Conservation (phyloP, 371 early-diverging fungal species). For the Parasitella parasitica region DNA sequence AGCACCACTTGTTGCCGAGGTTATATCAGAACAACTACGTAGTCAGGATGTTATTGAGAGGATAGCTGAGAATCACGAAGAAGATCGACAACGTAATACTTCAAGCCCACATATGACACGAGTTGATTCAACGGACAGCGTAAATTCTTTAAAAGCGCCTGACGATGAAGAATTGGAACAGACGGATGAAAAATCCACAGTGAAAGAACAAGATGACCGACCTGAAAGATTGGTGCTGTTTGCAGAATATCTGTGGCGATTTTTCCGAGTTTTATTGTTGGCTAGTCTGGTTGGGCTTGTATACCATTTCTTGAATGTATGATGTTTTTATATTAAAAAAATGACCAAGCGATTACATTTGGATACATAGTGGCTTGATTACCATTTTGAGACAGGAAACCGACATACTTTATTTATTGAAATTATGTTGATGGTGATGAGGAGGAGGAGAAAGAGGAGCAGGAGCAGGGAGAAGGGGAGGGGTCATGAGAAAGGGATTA, state of each 20-base stretch:
- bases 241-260: slow-evolving; percentile 44
- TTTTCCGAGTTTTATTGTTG: slow-evolving; percentile 39
- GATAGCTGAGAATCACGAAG: slow-evolving; percentile 38
- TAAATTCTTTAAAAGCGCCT: slow-evolving; percentile 8
- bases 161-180: slow-evolving; percentile 1
- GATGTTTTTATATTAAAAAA: slow-evolving; percentile 4
- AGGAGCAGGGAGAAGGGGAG: background rate
- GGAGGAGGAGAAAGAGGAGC: background rate
- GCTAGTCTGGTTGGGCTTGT: slow-evolving; percentile 42
- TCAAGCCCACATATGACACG: slow-evolving; percentile 1
- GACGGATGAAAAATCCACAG: background rate
- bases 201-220: background rate
- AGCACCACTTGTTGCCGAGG: slow-evolving; percentile 43
- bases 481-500: background rate
- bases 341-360: background rate
- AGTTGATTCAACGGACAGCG: slow-evolving; percentile 5
- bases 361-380: slow-evolving; percentile 12
- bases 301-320: slow-evolving; percentile 26
- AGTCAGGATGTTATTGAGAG: slow-evolving; percentile 49
- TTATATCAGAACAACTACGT: slow-evolving; percentile 42
- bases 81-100: slow-evolving; percentile 8
- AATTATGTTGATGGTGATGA: background rate
- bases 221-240: slow-evolving; percentile 15
- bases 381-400: background rate
- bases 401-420: background rate